phyloP scores from a whole-genome alignment of 164 flowering plant genomes.

The Nymphaea colorata region DNA sequence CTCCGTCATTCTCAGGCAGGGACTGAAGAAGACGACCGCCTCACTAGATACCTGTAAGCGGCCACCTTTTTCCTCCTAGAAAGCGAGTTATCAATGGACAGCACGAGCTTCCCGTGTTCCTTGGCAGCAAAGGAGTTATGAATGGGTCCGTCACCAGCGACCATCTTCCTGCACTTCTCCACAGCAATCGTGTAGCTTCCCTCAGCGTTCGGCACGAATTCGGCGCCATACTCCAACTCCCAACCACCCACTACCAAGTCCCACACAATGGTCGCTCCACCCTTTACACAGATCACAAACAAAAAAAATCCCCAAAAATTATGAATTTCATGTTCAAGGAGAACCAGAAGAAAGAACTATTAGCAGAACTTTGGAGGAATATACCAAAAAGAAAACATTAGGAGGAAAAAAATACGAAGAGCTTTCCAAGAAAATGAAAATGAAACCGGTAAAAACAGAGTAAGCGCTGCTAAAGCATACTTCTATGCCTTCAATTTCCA shows the following conservation, averaged over 20 bases:
- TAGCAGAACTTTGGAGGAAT: neutral
- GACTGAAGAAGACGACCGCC: slow-evolving; percentile 26
- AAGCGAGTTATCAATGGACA: slow-evolving; percentile 66
- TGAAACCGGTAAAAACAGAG: neutral
- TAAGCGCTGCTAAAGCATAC: slow-evolving; percentile 15
- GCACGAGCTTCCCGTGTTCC: slow-evolving; percentile 81
- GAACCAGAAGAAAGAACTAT: too few species aligned
- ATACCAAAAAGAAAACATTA: neutral
- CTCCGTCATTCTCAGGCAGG: neutral
- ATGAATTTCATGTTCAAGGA: neutral
- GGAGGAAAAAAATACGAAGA: neutral
- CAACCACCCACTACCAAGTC: slow-evolving; percentile 96
- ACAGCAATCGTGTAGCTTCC: slow-evolving; percentile 77
- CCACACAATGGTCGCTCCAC: slow-evolving; percentile 84
- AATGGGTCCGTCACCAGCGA: slow-evolving; percentile 46
- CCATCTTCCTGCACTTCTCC: slow-evolving; percentile 46
- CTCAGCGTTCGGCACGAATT: slow-evolving; percentile 60
- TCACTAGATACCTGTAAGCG: slow-evolving; percentile 79
- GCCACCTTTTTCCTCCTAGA: slow-evolving; percentile 75
- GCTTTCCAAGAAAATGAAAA: neutral
- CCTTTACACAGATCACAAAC: slow-evolving; percentile 20
- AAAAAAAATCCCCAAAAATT: neutral
- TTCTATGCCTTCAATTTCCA: slow-evolving; percentile 96
- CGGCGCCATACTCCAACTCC: slow-evolving; percentile 92
- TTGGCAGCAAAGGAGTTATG: slow-evolving; percentile 55